A percentile compares a stretch with the other conserved stretches of the same genome.
phyloP scores from a whole-genome alignment of 768 basidiomycete genomes.

The Lactarius evosmus region DNA sequence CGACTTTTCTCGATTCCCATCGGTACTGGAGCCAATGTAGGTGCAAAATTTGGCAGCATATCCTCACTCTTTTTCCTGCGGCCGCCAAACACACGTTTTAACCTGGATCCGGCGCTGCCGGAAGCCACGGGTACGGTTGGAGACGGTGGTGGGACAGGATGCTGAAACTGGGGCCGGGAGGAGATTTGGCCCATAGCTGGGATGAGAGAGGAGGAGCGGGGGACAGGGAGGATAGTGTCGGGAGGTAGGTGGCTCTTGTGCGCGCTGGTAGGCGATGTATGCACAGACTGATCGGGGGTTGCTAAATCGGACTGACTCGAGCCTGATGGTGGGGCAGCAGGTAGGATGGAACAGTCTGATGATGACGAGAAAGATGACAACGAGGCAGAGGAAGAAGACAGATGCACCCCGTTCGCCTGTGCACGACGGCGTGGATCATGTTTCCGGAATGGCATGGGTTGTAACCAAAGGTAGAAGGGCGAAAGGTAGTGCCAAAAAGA shows the following conservation, averaged over 20 bases:
- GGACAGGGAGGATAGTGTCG: slow-evolving; percentile 31
- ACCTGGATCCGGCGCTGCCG: slow-evolving; percentile 42
- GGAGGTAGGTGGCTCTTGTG: slow-evolving; percentile 32
- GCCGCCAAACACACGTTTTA: slow-evolving; percentile 57
- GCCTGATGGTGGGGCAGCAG: slow-evolving; percentile 37
- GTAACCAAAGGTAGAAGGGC: slow-evolving; percentile 5
- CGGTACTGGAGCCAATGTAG: slow-evolving; percentile 1
- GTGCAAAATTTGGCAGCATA: slow-evolving; percentile 29
- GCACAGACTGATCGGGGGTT: slow-evolving; percentile 43
- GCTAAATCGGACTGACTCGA: slow-evolving; percentile 42
- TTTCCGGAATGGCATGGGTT: slow-evolving; percentile 26
- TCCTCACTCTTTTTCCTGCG: slow-evolving; percentile 60
- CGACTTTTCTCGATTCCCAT: slow-evolving; percentile 17
- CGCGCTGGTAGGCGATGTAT: slow-evolving; percentile 32
- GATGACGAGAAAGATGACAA: slow-evolving; percentile 45
- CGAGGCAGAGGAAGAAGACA: slow-evolving; percentile 41
- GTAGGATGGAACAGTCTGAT: slow-evolving; percentile 41
- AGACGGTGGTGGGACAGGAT: slow-evolving; percentile 30
- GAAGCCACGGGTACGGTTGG: slow-evolving; percentile 26
- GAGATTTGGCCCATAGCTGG: slow-evolving; percentile 42
- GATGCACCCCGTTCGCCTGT: slow-evolving; percentile 32
- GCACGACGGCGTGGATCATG: slow-evolving; percentile 22
- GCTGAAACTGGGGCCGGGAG: slow-evolving; percentile 30
- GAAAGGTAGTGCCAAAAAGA: background rate
- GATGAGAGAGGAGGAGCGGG: slow-evolving; percentile 35